Evolutionary conservation across 2,329 filamentous ascomycete species (phyloP), one percentile per base, ranked within the genome.

Genomic region (Hymenoscyphus fraxineus): DNA sequence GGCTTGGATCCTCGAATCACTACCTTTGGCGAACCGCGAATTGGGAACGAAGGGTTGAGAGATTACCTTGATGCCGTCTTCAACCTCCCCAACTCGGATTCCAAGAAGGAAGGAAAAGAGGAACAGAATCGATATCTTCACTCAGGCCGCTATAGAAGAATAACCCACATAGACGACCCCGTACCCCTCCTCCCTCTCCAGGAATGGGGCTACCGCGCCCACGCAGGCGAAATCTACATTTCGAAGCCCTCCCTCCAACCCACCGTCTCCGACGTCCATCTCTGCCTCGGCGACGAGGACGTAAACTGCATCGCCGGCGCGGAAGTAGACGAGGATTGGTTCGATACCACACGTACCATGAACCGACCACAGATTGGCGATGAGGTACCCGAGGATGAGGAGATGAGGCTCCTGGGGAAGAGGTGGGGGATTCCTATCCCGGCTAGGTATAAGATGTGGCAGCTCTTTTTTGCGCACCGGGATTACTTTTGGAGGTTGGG

Each of bases 401-500:
- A 66, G 31, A 15, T 61, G 22, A 39, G 22, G 35, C 27, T 32
- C 67, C 74, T 73, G 3, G 32, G 60, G n/a, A 70, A 67, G 55
- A 65, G 68, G 61, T 73, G 73, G 71, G 68, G 68, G 9, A 32
- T 73, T 12, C 68, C 71, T 0, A 70, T 74, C 41, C 69, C 71
- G 74, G 83, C 69, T 72, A 76, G 84, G 77, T 76, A 93, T 71
- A 91, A 89, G 76, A 83, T 96, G n/a, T 97, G 94, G 92, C 87
- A 97, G 77, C 80, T 97, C 7, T 89, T 98, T 74, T 96, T 96
- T 77, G 91, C 93, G 0, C 95, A 99, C 78, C 82, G 95, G 47
- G 95, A 99, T 78, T 99, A 99, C 77, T 98, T 99, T 78, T 96
- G 92, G 91, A 84, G 95, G 64, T 77, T 99, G 61, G 95, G 95